Evolutionary conservation across 129 eudicot species (phyloP), one percentile per base, ranked within the genome.

Genomic region (Mikania micrantha): DNA sequence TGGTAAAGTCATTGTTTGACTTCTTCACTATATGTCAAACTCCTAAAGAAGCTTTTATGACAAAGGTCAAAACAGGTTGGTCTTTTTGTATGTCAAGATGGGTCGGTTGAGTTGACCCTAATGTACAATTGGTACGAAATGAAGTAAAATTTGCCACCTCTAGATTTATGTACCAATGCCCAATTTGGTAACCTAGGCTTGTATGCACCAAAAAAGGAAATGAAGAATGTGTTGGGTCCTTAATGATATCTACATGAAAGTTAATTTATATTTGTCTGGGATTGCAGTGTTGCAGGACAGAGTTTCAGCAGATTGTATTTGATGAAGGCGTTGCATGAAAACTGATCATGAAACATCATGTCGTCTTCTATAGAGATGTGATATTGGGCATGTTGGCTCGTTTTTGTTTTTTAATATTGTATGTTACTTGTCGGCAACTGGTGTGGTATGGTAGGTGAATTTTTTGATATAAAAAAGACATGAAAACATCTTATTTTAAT

Each of bases 261-360:
- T 27, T 22, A 34, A 64, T 22, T 22, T 35, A 17, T 21, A 24
- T 34, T 42, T 57, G 19, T 42, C 4, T 75, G 69, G 22, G 41
- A 75, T 13, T 82, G 89, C 98, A 93, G 99, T 41, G 91, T 89
- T 67, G 99, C 96, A 19, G 96, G 99, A 57, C 99, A 88, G 85
- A 93, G 86, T 78, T 86, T 93, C 80, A 86, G 90, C 69, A 84
- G 84, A 71, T 77, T 93, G 36, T 87, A 82, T 78, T 75, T 89
- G 83, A 86, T 76, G 83, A 93, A 93, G 87, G 99, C 99, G 20
- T 80, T 93, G 74, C 96, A 93, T 56, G 99, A 89, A 45, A 79
- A 86, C 56, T 92, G 78, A 86, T 16, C 71, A 50, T 49, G 44
- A 60, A 36, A 64, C 34, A 25, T 63, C n/a, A 17, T 36, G 17